These are phyloP conservation scores for Neurospora sp. DNA, from an alignment of 2,329 filamentous ascomycete species.

Conservation along the genomic window DNA sequence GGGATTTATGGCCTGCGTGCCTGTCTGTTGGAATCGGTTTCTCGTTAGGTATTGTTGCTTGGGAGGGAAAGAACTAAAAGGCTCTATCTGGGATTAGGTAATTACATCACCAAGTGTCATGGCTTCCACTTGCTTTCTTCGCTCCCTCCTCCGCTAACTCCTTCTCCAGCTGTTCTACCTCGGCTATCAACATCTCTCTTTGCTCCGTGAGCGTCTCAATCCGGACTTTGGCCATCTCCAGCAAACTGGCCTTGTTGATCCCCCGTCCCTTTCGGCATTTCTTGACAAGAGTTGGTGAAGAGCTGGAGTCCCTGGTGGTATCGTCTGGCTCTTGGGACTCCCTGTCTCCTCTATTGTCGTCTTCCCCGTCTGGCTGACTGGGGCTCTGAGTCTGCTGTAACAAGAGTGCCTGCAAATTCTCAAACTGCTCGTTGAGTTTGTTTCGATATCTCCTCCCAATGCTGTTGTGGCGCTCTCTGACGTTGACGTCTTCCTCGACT, in stretches of 20 bases:
- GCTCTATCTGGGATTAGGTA: background rate
- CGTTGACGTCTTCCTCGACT: background rate
- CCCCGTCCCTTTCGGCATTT: constrained; percentile 1
- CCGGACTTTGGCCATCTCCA: constrained; percentile 12
- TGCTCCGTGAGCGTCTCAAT: constrained; percentile 6
- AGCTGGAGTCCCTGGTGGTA: background rate
- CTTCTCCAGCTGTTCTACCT: constrained; percentile 1
- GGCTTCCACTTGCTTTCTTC: background rate
- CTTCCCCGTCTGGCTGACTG: background rate
- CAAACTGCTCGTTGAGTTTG: constrained; percentile 13
- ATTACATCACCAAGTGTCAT: background rate
- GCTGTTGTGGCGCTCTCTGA: constrained; percentile 11
- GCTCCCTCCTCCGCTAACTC: background rate
- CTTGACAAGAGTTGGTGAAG: background rate
- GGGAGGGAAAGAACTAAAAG: background rate
- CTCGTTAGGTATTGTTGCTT: background rate
- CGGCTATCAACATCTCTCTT: constrained; percentile 3
- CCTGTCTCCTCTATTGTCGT: background rate
- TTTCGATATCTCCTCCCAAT: constrained; percentile 16
- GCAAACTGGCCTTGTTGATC: constrained; percentile 13
- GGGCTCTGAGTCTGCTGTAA: background rate
- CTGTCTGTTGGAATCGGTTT: background rate
- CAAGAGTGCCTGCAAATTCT: constrained; percentile 10
- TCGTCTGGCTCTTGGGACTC: background rate
- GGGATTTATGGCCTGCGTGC: background rate